These are phyloP conservation scores for Fusarium sp. DNA, from an alignment of 2,329 filamentous ascomycete genomes.

Conservation along the genomic window DNA sequence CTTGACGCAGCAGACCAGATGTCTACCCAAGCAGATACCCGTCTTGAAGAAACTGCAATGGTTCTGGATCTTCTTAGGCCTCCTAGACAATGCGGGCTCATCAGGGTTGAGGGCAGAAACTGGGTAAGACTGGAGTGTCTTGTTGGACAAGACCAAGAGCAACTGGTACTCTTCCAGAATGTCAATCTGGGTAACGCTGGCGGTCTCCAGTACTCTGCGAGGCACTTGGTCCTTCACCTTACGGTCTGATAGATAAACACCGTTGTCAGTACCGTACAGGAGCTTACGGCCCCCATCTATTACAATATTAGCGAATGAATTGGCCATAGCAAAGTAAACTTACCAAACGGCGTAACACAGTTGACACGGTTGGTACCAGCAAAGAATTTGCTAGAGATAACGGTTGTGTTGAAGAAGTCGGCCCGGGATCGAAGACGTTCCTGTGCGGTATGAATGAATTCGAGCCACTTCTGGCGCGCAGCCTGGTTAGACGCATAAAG, in stretches of 20 bases:
- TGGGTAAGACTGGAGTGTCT: constrained; percentile 90
- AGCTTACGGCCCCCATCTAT: constrained; percentile 93
- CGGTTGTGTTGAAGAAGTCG: constrained; percentile 85
- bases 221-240: constrained; percentile 87
- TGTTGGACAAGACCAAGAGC: constrained; percentile 90
- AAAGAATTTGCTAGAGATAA: constrained; percentile 70
- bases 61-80: constrained; percentile 94
- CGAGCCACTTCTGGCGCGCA: constrained; percentile 94
- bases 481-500: constrained; percentile 88
- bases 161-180: constrained; percentile 95
- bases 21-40: constrained; percentile 91
- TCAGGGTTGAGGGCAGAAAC: constrained; percentile 86
- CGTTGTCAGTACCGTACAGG: constrained; percentile 92
- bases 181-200: constrained; percentile 92
- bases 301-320: constrained; percentile 28
- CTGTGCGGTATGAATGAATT: constrained; percentile 93
- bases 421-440: constrained; percentile 86
- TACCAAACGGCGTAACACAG: constrained; percentile 91
- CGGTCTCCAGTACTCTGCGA: constrained; percentile 84
- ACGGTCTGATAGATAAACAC: constrained; percentile 91
- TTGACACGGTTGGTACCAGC: constrained; percentile 83
- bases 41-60: constrained; percentile 99
- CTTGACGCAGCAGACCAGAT: constrained; percentile 96
- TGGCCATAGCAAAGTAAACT: constrained; percentile 47
- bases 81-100: constrained; percentile 82